Base-by-base conservation (phyloP, 352 stramenopile genomes). In the Ophiocytium majus region DNA sequence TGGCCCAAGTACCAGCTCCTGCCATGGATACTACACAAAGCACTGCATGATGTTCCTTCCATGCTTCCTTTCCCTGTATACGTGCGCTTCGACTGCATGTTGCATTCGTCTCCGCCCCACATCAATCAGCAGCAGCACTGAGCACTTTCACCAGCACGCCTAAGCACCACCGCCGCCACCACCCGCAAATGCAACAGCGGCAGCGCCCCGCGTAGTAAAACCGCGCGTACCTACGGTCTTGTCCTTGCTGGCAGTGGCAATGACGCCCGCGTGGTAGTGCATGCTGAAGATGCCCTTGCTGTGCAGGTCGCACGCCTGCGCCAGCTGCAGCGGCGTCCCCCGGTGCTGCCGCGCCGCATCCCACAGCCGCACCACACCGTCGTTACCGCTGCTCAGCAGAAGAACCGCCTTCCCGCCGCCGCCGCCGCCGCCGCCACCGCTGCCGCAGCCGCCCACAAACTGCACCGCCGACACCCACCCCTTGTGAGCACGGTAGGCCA, bases 201-300 rank as follows among this genome's bases (percentile, higher is more conserved):
- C 5, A 57, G 43, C 43, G 14, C 5, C 43, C n/a, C n/a, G n/a
- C n/a, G n/a, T n/a, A n/a, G n/a, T n/a, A n/a, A n/a, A n/a, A n/a
- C n/a, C n/a, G n/a, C n/a, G n/a, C n/a, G 5, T 32, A 50, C 71
- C 76, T 19, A 86, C 82, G 0, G 82, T 86, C 10, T 50, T 82
- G 50, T 86, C 82, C 76, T 86, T 86, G 9, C 71, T 82, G 1
- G 71, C 82, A 36, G 82, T 86, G 19, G 57, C 82, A 37, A 86
- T 74, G 33, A 63, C 63, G 43, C 71, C 79, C 34, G 50, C 50
- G 23, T 74, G 23, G 71, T 57, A 76, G 76, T 86, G 63, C 82
- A 86, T 86, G 82, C 71, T 78, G 32, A 86, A 86, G 50, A 86
- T 86, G 23, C 82, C 82, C 50, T 86, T 86, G 82, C 43, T 34